Evolutionary conservation across 208 protist genomes (phyloP).

Genomic region (Strigomonas culicis): DNA sequence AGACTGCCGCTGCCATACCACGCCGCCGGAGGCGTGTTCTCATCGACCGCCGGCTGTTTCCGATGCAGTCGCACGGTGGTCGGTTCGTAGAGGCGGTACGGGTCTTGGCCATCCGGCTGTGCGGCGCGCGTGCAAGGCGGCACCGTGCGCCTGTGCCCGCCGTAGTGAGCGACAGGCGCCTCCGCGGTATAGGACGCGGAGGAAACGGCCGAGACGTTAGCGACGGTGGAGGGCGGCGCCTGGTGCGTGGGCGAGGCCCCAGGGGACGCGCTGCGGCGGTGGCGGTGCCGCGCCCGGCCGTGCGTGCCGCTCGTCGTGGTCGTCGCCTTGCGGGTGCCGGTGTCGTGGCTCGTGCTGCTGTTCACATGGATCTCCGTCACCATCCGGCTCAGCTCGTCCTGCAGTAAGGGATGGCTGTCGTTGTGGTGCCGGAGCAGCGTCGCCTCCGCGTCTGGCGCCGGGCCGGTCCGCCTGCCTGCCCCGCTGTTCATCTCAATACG

Average conservation of each 20-base stretch:
- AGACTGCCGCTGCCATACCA: background rate
- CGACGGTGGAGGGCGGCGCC: background rate
- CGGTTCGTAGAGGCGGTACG: background rate
- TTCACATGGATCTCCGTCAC: background rate
- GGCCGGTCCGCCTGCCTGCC: background rate
- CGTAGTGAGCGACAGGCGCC: too few relatives aligned
- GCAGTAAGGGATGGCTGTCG: background rate
- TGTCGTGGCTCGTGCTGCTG: background rate
- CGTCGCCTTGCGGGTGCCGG: too few relatives aligned
- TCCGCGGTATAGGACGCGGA: background rate
- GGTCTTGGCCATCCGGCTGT: background rate
- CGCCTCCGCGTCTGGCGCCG: background rate
- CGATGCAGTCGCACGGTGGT: background rate
- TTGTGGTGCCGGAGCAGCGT: background rate
- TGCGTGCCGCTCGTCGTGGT: too few relatives aligned
- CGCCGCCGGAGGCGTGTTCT: background rate
- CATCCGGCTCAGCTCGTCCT: background rate
- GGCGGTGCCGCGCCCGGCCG: too few relatives aligned
- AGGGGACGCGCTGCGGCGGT: background rate
- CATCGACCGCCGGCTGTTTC: background rate
- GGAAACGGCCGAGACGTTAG: background rate
- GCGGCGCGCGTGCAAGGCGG: too few relatives aligned
- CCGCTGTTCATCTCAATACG: slow-evolving; percentile 7
- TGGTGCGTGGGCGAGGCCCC: background rate
- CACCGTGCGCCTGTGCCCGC: too few relatives aligned